Evolutionary conservation across 805 yeast species (phyloP).

Genomic region (Starmerella floricola): DNA sequence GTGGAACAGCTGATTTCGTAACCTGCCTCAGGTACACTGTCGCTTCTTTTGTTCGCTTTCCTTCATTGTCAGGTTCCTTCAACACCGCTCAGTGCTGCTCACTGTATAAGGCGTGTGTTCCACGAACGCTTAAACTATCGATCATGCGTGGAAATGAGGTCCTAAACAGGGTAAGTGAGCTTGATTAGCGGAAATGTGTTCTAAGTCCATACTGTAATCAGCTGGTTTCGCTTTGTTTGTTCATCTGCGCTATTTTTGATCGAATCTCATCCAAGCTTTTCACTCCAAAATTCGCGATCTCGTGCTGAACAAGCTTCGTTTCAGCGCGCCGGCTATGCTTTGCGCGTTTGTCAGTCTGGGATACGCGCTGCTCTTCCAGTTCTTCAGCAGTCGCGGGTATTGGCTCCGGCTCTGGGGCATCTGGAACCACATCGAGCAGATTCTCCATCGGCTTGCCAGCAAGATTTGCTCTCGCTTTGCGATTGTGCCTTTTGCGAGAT

Average conservation of each 20-base stretch:
- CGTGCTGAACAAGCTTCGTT: slow-evolving; percentile 17
- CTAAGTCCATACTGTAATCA: no score
- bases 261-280: slow-evolving; percentile 12
- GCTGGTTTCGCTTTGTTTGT: not conserved
- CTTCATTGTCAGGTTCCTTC: no score
- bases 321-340: slow-evolving; percentile 20
- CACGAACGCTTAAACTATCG: no score
- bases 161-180: no score
- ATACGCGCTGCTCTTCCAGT: slow-evolving; percentile 8
- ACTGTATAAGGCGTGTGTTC: no score
- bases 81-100: no score
- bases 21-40: no score
- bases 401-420: slow-evolving; percentile 8
- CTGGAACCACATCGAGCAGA: slow-evolving; percentile 17
- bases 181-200: no score
- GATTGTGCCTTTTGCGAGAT: slow-evolving; percentile 19
- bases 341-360: slow-evolving; percentile 7
- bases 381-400: slow-evolving; percentile 10
- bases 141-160: no score
- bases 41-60: no score
- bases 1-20: no score
- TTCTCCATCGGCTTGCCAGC: slow-evolving; percentile 22
- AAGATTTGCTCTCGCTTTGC: slow-evolving; percentile 19
- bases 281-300: slow-evolving; percentile 11
- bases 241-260: slow-evolving; percentile 5